Base-by-base conservation (phyloP, 805 yeast species). In the Sungouiozyma intestinalis region DNA sequence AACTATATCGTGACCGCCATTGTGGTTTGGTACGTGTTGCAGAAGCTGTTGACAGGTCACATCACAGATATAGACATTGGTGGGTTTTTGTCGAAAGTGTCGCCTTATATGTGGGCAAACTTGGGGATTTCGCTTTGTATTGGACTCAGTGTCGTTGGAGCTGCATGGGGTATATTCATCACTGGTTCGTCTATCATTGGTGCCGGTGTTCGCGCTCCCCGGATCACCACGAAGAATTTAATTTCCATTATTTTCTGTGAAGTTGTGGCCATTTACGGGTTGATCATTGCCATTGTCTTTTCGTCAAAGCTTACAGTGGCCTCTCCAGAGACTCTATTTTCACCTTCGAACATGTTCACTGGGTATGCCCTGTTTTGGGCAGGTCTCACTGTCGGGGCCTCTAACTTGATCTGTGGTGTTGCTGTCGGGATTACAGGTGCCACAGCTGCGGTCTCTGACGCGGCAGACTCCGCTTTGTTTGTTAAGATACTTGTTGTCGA, bases 311-410 rank as follows among this genome's bases (percentile, higher is more conserved):
- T 92, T 53, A 72, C 78, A 21, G 87, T 83, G 33, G 79, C 81
- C 6, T 63, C 76, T 3, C 31, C 17, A 18, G 73, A 69, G 24
- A 67, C 76, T 3, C 65, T 88, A 43, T 78, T 69, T 58, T 76
- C 95, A n/a, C 77, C 79, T 56, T 84, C 81, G 43, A 92, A 92
- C 66, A 68, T 88, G 54, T 92, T 85, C 67, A 92, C 98, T 3
- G 98, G 98, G 5, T 92, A 79, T 60, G 79, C 97, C 6, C 71
- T 92, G 48, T 92, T 92, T 64, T 92, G 98, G 98, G 98, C 97
- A 19, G 98, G 98, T 21, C 59, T 88, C 40, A 92, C 98, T 4
- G 98, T 92, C 39, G 98, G 98, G 33, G 62, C 85, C 27, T 79
- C 94, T 55, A 92, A 92, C 65, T 74, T 92, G 62, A 81, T 92